Conservation (phyloP, 2,329 filamentous ascomycete genomes). For the Coniochaeta ligniaria region DNA sequence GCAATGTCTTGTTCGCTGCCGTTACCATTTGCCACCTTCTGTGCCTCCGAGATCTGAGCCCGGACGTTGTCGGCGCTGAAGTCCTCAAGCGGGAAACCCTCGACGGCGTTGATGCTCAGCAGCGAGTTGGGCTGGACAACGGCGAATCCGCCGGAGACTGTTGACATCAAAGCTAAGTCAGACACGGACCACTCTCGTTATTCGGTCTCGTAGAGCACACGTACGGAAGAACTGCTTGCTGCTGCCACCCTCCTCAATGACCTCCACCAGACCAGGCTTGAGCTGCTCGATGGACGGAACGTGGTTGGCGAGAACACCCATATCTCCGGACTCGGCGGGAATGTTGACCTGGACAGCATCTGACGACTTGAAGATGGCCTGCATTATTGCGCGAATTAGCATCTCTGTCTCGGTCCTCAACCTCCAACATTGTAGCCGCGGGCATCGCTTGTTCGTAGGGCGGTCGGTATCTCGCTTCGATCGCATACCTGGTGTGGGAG, state of each 20-base stretch:
- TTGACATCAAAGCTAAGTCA: constrained; percentile 8
- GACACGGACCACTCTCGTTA: neutral
- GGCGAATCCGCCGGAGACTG: constrained; percentile 95
- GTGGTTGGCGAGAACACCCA: constrained; percentile 99
- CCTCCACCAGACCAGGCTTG: constrained; percentile 90
- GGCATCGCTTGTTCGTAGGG: neutral
- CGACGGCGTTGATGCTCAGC: constrained; percentile 97
- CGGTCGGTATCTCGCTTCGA: neutral
- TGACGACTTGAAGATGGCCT: constrained; percentile 65
- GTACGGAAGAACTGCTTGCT: constrained; percentile 98
- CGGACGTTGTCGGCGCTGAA: constrained; percentile 89
- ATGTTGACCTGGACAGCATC: constrained; percentile 94
- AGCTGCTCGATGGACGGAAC: constrained; percentile 98
- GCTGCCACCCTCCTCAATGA: constrained; percentile 84
- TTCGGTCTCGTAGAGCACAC: constrained; percentile 27
- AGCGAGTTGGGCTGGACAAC: constrained; percentile 91
- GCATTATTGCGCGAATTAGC: constrained; percentile 43
- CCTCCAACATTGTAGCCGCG: neutral
- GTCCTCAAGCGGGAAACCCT: constrained; percentile 90
- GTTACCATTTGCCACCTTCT: constrained; percentile 85
- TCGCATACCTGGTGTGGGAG: constrained; percentile 92
- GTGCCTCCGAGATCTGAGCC: constrained; percentile 86
- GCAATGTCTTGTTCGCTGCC: constrained; percentile 97
- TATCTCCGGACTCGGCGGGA: constrained; percentile 94
- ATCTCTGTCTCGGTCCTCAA: constrained; percentile 12